Base-by-base conservation (phyloP, 2,329 filamentous ascomycete genomes). In the Diaporthe ampelina region DNA sequence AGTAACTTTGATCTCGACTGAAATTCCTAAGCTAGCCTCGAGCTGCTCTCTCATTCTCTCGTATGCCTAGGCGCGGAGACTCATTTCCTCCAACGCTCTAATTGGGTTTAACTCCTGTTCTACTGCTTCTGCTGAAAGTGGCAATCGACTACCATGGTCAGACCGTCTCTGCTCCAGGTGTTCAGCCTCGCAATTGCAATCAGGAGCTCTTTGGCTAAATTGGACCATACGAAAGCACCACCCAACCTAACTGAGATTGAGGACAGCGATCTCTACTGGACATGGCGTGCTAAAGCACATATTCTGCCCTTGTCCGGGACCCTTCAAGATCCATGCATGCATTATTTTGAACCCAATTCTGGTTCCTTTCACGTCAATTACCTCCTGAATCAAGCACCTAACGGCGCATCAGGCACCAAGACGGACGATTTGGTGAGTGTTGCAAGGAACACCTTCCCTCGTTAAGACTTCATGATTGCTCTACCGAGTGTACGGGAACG, bases 301-400 rank as follows among this genome's bases (percentile, higher is more conserved):
- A 80, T 86, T 1, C 79, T 85, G 3, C 84, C 85, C 7, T 79
- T 81, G 0, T 80, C 77, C 45, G 84, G 84, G 9, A 81, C 84
- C 52, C 83, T 85, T 48, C 84, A 83, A 61, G 85, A 86, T 72
- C 84, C 84, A 13, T 85, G 84, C 72, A 85, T 84, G 82, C 84
- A 86, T 75, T 86, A 85, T 76, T 84, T 82, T 6, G 84, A 86
- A 73, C 83, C 85, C 1, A 77, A 80, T 32, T 86, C 85, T 4
- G 83, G 84, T 1, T 79, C 84, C n/a, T 86, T 86, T 75, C 84
- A 87, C 35, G 81, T 86, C 52, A 85, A 84, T 24, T 86, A 82
- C 76, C 59, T 63, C 17, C 80, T 86, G 24, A 81, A 84, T 56
- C 17, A 29, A 45, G 40, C 24, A 48, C 59, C 59, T 6, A 73